Evolutionary conservation across 148 eudicot genomes (phyloP).

Genomic region (Simmondsia chinensis): DNA sequence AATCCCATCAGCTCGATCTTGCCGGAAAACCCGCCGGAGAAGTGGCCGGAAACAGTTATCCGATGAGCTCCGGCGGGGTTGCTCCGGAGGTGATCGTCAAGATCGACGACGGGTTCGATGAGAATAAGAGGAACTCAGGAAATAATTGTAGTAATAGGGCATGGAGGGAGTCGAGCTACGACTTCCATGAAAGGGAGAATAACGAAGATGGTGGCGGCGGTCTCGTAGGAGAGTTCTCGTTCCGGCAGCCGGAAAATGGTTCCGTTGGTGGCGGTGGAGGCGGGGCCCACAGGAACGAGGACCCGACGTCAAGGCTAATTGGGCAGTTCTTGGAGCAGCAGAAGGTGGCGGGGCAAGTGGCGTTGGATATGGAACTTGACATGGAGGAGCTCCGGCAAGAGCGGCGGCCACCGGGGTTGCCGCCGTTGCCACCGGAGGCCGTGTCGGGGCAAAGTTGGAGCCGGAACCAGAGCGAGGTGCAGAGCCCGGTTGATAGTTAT

Average conservation of each 20-base stretch:
- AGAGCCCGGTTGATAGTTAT: slow-evolving; percentile 10
- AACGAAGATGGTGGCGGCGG: neutral
- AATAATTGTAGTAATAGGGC: neutral
- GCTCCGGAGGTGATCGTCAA: slow-evolving; percentile 30
- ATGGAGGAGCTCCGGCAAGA: slow-evolving; percentile 20
- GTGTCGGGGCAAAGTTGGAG: slow-evolving; percentile 6
- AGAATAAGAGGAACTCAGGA: neutral
- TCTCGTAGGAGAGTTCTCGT: slow-evolving; percentile 21
- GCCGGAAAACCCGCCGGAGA: neutral
- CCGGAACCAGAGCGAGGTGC: slow-evolving; percentile 14
- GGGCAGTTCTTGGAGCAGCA: slow-evolving; percentile 30
- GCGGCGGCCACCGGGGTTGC: slow-evolving; percentile 11
- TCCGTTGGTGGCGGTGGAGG: slow-evolving; percentile 2
- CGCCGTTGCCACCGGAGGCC: slow-evolving; percentile 23
- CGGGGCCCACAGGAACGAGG: slow-evolving; percentile 4
- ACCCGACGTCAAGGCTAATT: slow-evolving; percentile 32
- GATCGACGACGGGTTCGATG: slow-evolving; percentile 13
- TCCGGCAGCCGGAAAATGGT: too few relatives aligned
- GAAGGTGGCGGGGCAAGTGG: slow-evolving; percentile 20
- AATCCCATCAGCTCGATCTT: neutral
- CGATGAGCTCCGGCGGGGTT: neutral
- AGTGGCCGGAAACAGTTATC: neutral
- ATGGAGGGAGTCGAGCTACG: slow-evolving; percentile 11
- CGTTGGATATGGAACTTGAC: slow-evolving; percentile 37
- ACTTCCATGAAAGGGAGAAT: neutral